Evolutionary conservation across 306 rosid genomes (phyloP).

Genomic region (Dryas alaskensis): DNA sequence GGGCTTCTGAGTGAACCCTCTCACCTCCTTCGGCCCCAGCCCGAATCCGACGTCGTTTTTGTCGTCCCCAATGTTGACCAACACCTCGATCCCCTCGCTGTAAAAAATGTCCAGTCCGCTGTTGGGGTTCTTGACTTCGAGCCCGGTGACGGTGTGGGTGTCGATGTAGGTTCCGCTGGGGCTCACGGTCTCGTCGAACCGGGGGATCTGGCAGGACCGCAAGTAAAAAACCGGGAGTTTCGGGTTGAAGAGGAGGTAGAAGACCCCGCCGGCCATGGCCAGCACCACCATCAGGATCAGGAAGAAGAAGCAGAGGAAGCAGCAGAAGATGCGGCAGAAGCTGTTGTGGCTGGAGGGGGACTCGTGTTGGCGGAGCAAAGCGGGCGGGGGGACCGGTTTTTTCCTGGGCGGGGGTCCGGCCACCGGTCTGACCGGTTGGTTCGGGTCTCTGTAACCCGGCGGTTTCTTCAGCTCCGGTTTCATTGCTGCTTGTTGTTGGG

Average conservation of each 20-base stretch:
- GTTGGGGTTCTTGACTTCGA: slow-evolving; percentile 61
- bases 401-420: slow-evolving; percentile 34
- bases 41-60: background rate
- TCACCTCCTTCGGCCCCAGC: slow-evolving; percentile 26
- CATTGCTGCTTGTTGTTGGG: slow-evolving; percentile 27
- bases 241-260: slow-evolving; percentile 59
- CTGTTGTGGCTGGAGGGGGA: slow-evolving; percentile 15
- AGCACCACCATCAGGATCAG: slow-evolving; percentile 35
- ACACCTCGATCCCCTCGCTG: background rate
- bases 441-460: slow-evolving; percentile 57
- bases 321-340: slow-evolving; percentile 49
- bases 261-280: slow-evolving; percentile 37
- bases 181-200: slow-evolving; percentile 26
- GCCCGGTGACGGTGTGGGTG: slow-evolving; percentile 35
- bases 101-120: slow-evolving; percentile 40
- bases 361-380: slow-evolving; percentile 27
- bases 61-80: slow-evolving; percentile 26
- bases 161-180: slow-evolving; percentile 43
- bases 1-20: slow-evolving; percentile 37
- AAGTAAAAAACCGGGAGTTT: slow-evolving; percentile 54
- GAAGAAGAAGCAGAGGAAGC: slow-evolving; percentile 40
- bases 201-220: slow-evolving; percentile 46
- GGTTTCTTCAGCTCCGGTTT: slow-evolving; percentile 65
- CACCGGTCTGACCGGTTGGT: background rate
- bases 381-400: slow-evolving; percentile 40